Evolutionary conservation across 169 alveolate genomes (phyloP).

Genomic region (Toxoplasma gondii): DNA sequence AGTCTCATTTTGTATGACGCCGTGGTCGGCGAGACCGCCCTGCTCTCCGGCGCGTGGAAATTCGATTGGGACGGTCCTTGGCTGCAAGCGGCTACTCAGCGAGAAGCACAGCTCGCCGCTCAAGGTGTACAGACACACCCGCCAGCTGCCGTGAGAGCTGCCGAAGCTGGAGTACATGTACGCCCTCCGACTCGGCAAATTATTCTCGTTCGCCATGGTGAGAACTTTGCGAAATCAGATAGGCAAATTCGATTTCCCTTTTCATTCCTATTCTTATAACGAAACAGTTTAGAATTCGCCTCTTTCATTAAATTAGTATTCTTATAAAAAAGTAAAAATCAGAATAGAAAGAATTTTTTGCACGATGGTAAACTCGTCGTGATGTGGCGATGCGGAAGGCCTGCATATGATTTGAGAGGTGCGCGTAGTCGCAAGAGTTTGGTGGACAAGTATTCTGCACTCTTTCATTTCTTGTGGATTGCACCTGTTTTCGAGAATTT

Average conservation of each 20-base stretch:
- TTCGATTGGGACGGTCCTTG: not conserved
- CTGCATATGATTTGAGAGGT: too few species aligned
- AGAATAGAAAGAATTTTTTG: too few species aligned
- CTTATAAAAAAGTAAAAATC: too few species aligned
- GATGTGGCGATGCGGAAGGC: too few species aligned
- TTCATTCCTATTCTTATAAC: not conserved
- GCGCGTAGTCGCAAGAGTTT: too few species aligned
- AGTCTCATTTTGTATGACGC: not conserved
- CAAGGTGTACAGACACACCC: not conserved
- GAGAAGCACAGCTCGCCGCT: slow-evolving; percentile 8
- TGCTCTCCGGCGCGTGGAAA: slow-evolving; percentile 6
- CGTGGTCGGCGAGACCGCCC: not conserved
- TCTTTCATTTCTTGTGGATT: too few species aligned
- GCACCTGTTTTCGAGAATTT: too few species aligned
- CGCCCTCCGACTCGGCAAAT: slow-evolving; percentile 19
- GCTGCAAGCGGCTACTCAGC: not conserved
- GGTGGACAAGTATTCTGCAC: too few species aligned
- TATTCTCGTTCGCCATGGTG: slow-evolving; percentile 32
- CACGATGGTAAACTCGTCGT: too few species aligned
- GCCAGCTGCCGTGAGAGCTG: not conserved
- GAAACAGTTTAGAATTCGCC: too few species aligned
- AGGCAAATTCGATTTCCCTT: not conserved
- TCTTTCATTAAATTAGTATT: too few species aligned
- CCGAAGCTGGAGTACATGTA: not conserved
- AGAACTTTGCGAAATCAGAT: not conserved